These are phyloP conservation scores for Xylariaceae sp. DNA, from an alignment of 2,329 filamentous ascomycete genomes.

Conservation along the genomic window DNA sequence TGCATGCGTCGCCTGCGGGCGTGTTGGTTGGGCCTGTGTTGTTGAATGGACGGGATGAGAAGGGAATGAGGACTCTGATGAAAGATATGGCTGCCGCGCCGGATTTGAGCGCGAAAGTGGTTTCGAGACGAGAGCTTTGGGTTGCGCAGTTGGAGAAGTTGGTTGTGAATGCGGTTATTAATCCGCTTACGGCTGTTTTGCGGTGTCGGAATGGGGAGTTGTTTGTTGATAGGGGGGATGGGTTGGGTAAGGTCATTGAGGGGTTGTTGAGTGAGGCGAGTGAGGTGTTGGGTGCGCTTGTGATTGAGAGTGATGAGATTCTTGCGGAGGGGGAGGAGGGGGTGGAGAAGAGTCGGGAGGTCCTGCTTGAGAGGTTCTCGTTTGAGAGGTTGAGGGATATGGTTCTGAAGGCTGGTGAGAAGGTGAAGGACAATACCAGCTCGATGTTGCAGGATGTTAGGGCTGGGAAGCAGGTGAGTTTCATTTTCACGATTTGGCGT, in stretches of 20 bases:
- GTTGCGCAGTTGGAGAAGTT: constrained; percentile 78
- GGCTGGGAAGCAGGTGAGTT: constrained; percentile 40
- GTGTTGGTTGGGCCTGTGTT: constrained; percentile 45
- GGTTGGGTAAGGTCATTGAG: constrained; percentile 57
- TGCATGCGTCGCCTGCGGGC: constrained; percentile 47
- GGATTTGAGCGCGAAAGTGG: constrained; percentile 37
- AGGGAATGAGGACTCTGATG: constrained; percentile 36
- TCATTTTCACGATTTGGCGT: constrained; percentile 30
- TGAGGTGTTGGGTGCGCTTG: constrained; percentile 63
- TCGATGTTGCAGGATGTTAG: constrained; percentile 58
- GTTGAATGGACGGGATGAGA: constrained; percentile 19
- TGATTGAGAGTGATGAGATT: constrained; percentile 44
- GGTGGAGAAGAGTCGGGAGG: constrained; percentile 39
- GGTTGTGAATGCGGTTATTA: constrained; percentile 73
- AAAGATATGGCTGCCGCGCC: constrained; percentile 40
- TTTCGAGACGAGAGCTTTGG: constrained; percentile 44
- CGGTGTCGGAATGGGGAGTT: constrained; percentile 74
- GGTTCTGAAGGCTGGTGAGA: constrained; percentile 43
- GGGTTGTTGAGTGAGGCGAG: constrained; percentile 69
- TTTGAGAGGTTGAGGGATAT: constrained; percentile 38
- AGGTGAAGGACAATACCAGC: constrained; percentile 50
- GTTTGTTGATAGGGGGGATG: constrained; percentile 50
- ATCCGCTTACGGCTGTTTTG: constrained; percentile 77
- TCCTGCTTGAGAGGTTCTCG: constrained; percentile 41
- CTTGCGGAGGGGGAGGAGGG: constrained; percentile 23